phyloP scores from a whole-genome alignment of 1,139 yeast genomes.

The Suhomyces chickasaworum region DNA sequence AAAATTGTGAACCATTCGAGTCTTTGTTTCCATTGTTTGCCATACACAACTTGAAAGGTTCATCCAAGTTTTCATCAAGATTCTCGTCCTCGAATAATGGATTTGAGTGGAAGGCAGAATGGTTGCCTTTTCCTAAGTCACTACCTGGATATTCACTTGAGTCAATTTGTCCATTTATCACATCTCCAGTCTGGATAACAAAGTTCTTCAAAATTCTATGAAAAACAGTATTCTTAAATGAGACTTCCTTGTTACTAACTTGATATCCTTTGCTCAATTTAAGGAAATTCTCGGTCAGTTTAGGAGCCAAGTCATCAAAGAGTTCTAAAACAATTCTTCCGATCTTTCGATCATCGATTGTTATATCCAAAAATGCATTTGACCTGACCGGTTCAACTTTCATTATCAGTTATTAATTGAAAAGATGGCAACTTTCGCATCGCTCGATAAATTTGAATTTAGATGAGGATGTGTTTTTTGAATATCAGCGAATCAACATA shows the following conservation, averaged over 20 bases:
- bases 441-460: background rate
- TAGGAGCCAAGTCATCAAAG: constrained; percentile 56
- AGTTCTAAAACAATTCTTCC: constrained; percentile 74
- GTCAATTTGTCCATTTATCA: constrained; percentile 26
- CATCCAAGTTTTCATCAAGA: constrained; percentile 43
- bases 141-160: constrained; percentile 30
- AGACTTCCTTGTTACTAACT: constrained; percentile 19
- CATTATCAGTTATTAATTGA: constrained; percentile 22
- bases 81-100: constrained; percentile 66
- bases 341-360: constrained; percentile 43
- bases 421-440: background rate
- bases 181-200: constrained; percentile 79
- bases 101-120: constrained; percentile 41
- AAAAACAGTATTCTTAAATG: constrained; percentile 51
- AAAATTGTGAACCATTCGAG: constrained; percentile 75
- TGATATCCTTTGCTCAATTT: constrained; percentile 41
- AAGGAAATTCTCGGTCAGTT: constrained; percentile 55
- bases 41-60: constrained; percentile 63
- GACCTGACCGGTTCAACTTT: constrained; percentile 36
- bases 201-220: constrained; percentile 77
- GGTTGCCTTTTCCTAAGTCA: constrained; percentile 55
- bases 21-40: constrained; percentile 64
- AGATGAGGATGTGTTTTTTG: too few species aligned
- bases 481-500: too few species aligned
- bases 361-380: constrained; percentile 59